Base-by-base conservation (phyloP, 2,329 filamentous ascomycete genomes). In the Penicillium thymicola region DNA sequence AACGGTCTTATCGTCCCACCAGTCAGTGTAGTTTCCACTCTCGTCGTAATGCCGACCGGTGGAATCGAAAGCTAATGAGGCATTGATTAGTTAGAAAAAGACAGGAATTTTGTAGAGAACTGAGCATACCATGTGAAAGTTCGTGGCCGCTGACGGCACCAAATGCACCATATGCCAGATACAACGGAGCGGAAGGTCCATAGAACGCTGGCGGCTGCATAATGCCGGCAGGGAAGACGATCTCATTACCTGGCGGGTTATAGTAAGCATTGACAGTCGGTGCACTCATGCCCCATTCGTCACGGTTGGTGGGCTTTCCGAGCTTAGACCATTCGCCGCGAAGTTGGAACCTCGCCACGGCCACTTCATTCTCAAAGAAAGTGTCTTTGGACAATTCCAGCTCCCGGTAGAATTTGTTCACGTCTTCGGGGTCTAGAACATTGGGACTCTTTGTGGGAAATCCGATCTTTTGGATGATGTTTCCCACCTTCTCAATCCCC, bases 121-220 rank as follows among this genome's bases (percentile, higher is more conserved):
- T n/a, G 13, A 8, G 23, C 69, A 58, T 70, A 76, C 73, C 73
- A 57, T 90, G 87, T 4, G 84, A 86, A 8, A 90, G 78, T 68
- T 89, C 87, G 65, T 90, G 87, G 2, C 86, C 87, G 9, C 83
- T 83, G 2, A 89, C 81, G 1, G 83, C 80, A 0, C 86, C 87
- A 67, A 89, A 87, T 0, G 83, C 84, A n/a, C 86, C 87, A 67
- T 89, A 90, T 10, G 81, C 81, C 37, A 89, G 73, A 63, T 89
- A 90, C 25, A 82, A 74, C 0, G 87, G 87, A 0, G 87, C 78
- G 5, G 81, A 74, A 6, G 70, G 67, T 11, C 82, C 79, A 57
- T 87, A 82, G 65, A 89, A 89, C 2, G 86, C 76, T 0, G 87
- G 86, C 3, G 83, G 82, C 67, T 89, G 87, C 81, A 88, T 85